phyloP scores from a whole-genome alignment of 768 basidiomycete genomes.

The Xanthoconium purpureum region DNA sequence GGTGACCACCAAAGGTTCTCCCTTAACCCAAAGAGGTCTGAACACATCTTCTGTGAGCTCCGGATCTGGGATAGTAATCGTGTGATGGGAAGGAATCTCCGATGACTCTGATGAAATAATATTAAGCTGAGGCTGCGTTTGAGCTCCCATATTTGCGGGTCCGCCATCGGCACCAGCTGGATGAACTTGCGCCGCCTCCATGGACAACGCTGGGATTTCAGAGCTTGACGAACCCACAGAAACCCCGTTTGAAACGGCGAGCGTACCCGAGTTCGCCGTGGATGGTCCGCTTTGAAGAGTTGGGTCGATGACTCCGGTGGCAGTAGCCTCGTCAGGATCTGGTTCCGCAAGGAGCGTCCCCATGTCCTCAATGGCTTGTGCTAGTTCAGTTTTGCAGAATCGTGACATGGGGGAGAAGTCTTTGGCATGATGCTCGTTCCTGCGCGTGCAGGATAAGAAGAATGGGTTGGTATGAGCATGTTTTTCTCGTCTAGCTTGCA shows the following conservation, averaged over 20 bases:
- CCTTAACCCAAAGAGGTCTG: constrained; percentile 65
- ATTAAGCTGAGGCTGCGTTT: constrained; percentile 6
- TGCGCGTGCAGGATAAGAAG: constrained; percentile 68
- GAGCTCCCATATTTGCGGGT: not conserved
- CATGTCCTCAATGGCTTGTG: constrained; percentile 67
- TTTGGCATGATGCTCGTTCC: constrained; percentile 63
- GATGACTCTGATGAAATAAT: constrained; percentile 10
- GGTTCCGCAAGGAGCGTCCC: constrained; percentile 43
- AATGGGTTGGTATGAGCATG: constrained; percentile 66
- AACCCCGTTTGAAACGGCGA: constrained; percentile 9
- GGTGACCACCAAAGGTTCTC: constrained; percentile 77
- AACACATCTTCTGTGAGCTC: constrained; percentile 61
- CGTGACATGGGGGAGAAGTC: constrained; percentile 82
- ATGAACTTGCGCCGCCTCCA: constrained; percentile 6
- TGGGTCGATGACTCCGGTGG: constrained; percentile 30
- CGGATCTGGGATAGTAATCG: constrained; percentile 43
- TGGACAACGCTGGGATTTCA: not conserved
- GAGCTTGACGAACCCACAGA: constrained; percentile 7
- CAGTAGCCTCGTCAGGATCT: constrained; percentile 26
- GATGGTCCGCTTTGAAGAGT: constrained; percentile 20
- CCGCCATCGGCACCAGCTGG: constrained; percentile 7
- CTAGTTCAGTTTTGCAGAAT: constrained; percentile 63
- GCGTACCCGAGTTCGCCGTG: not conserved
- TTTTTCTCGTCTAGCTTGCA: constrained; percentile 54
- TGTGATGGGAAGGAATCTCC: constrained; percentile 45